Evolutionary conservation across 345 rosid species (phyloP), one percentile per base, ranked within the genome.

Genomic region (Cardamine resedifolia): DNA sequence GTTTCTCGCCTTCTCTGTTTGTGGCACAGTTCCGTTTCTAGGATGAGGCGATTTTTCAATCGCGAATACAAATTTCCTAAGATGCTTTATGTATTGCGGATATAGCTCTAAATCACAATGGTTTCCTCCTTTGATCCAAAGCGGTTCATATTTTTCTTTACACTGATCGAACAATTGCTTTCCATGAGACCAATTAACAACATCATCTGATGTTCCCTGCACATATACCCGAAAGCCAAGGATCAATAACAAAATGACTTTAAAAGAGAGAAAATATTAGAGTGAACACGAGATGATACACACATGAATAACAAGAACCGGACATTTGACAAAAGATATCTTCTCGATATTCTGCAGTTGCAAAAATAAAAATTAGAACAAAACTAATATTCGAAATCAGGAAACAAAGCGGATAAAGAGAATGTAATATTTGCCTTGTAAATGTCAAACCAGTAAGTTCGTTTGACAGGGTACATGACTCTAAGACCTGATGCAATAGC

Each of bases 391-490:
- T 27, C 14, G 7, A 6, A 12, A 34, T 10, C 7, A 10, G 12
- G 55, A 41, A 74, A 67, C 11, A 21, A 23, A 23, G 3, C 10
- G 4, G 16, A 18, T 6, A 63, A 72, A 6, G 55, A 47, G 45
- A 18, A n/a, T 28, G 34, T 8, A 34, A 55, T 12, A 4, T 10
- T 10, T 59, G 86, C 97, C 93, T 94, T 91, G 72, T 86, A 94
- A 59, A 91, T 94, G 83, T 94, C 97, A 19, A 94, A 94, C 97
- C 98, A 94, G 81, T 91, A 94, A 5, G 95, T 89, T 58, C 87
- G 81, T 70, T 89, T 94, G 58, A 94, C 97, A 2, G 98, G 94
- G 74, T 88, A 91, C 90, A 94, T 81, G 59, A 94, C 98, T 57
- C 98, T 85, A 36, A 91, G 86, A 61, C 98, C 96, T 12, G 98